Evolutionary conservation across 306 rosid species (phyloP).

Genomic region (Dryas alaskensis): DNA sequence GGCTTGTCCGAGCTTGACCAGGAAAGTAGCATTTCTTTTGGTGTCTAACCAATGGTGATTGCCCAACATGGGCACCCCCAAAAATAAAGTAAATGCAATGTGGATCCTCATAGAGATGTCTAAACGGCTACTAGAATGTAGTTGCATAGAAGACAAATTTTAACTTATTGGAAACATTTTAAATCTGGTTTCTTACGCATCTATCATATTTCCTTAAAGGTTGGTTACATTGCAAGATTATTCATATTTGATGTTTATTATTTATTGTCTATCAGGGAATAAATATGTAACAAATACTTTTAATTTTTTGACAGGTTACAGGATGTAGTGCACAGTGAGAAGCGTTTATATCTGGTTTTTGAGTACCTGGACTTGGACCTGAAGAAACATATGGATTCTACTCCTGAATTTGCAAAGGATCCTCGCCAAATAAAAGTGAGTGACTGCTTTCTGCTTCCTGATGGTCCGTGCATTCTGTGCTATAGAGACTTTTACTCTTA

Average conservation of each 20-base stretch:
- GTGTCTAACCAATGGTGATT: neutral
- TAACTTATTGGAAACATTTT: neutral
- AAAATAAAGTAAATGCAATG: neutral
- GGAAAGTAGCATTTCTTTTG: neutral
- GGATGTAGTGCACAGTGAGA: constrained; percentile 93
- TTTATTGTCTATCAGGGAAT: neutral
- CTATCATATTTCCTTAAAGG: neutral
- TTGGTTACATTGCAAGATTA: neutral
- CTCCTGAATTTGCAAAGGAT: constrained; percentile 86
- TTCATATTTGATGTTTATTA: neutral
- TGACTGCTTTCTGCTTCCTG: constrained; percentile 13
- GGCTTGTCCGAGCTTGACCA: neutral
- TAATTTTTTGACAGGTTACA: constrained; percentile 62
- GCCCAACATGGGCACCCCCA: neutral
- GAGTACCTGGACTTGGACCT: constrained; percentile 97
- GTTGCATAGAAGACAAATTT: neutral
- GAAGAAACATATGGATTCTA: constrained; percentile 97
- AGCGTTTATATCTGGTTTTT: constrained; percentile 86
- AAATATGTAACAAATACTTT: constrained; percentile 4
- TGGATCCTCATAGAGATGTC: neutral
- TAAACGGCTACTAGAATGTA: constrained; percentile 9
- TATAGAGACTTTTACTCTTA: neutral
- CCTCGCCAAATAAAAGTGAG: constrained; percentile 83
- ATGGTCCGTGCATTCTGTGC: neutral
- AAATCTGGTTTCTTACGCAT: neutral